Conservation (phyloP, 306 rosid genomes). For the Cucumis hystrix region DNA sequence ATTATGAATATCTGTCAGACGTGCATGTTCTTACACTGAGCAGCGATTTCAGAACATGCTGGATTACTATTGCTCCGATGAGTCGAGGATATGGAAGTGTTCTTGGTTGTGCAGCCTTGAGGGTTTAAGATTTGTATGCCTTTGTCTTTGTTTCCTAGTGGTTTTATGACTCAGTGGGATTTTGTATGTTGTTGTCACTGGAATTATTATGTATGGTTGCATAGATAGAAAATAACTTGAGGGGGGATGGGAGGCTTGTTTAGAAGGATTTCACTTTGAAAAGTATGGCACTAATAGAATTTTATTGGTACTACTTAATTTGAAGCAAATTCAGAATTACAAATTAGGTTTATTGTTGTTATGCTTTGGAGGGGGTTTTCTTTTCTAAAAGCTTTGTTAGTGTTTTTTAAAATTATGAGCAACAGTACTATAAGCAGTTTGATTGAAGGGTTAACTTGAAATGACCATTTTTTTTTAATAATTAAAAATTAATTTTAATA, state of each 20-base stretch:
- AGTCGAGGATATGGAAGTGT: slow-evolving; percentile 66
- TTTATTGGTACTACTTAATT: neutral
- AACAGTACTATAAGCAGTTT: no score
- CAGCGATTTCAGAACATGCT: slow-evolving; percentile 39
- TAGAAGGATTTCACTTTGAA: neutral
- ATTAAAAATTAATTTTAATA: no score
- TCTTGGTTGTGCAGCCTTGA: slow-evolving; percentile 74
- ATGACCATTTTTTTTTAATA: no score
- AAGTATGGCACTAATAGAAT: neutral
- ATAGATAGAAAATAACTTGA: neutral
- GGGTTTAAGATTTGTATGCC: slow-evolving; percentile 43
- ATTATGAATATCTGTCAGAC: slow-evolving; percentile 47
- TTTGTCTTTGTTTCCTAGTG: slow-evolving; percentile 11
- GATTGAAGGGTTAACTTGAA: no score
- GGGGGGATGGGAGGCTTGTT: neutral
- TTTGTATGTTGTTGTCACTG: neutral
- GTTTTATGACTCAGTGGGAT: slow-evolving; percentile 24
- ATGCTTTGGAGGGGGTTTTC: no score
- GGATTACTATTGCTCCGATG: slow-evolving; percentile 74
- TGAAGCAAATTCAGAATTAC: neutral
- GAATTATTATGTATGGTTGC: neutral
- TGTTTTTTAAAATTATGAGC: no score
- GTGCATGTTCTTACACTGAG: slow-evolving; percentile 56
- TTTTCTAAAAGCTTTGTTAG: neutral
- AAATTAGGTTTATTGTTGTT: neutral